Evolutionary conservation across 768 basidiomycete genomes (phyloP).

Genomic region (Auriscalpium vulgare): DNA sequence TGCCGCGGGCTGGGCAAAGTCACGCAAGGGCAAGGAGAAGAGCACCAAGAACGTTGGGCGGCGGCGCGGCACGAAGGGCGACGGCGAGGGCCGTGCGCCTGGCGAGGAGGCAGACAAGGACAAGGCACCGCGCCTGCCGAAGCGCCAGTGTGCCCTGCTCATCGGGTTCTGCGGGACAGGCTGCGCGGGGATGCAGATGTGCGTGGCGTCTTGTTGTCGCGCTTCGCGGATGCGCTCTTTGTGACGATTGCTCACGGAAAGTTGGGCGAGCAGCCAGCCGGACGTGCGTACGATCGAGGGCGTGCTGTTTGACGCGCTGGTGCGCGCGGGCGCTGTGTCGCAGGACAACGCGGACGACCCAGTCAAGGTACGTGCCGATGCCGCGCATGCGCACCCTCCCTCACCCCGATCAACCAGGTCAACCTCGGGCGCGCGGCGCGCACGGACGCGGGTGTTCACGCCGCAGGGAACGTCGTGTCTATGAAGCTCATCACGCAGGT

Average conservation of each 20-base stretch:
- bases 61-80: constrained; percentile 35
- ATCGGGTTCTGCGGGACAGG: constrained; percentile 91
- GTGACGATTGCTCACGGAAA: neutral
- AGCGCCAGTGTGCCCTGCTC: constrained; percentile 76
- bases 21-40: constrained; percentile 29
- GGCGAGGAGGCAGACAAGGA: neutral
- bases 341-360: constrained; percentile 89
- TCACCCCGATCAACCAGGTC: constrained; percentile 40
- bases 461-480: constrained; percentile 89
- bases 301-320: constrained; percentile 78
- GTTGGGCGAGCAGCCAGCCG: constrained; percentile 47
- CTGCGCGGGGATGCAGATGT: constrained; percentile 97
- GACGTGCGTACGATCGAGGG: constrained; percentile 82
- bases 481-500: constrained; percentile 81
- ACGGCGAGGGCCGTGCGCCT: constrained; percentile 10
- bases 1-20: constrained; percentile 25
- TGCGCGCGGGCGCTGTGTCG: constrained; percentile 89
- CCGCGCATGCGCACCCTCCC: neutral
- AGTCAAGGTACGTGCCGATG: constrained; percentile 50
- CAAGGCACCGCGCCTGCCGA: constrained; percentile 61
- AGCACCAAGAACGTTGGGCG: constrained; percentile 29
- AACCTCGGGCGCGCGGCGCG: constrained; percentile 82
- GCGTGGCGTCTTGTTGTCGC: constrained; percentile 25
- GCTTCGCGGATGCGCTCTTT: neutral
- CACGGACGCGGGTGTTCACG: constrained; percentile 96